Conservation (phyloP, 1,284 basidiomycete species). For the Phlebopus sp. region DNA sequence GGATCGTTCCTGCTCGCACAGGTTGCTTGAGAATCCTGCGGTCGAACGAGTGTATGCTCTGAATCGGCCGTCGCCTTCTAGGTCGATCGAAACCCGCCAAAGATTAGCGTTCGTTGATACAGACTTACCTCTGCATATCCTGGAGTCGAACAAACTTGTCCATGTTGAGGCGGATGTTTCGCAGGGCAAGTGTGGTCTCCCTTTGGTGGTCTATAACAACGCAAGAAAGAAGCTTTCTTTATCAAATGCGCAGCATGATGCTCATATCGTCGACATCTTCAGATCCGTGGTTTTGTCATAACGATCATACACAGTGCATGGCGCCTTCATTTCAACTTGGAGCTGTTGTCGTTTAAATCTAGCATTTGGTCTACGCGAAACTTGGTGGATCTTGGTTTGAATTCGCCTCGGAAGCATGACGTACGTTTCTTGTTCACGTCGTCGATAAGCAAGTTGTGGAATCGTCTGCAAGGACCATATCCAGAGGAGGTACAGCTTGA, state of each 20-base stretch:
- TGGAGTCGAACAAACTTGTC: slow-evolving; percentile 1
- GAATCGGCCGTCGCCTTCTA: slow-evolving; percentile 13
- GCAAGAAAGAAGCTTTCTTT: neutral
- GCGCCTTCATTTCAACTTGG: slow-evolving; percentile 7
- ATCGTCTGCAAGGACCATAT: slow-evolving; percentile 32
- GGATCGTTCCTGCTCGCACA: slow-evolving; percentile 21
- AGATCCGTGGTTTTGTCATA: slow-evolving; percentile 2
- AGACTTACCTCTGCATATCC: neutral
- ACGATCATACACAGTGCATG: slow-evolving; percentile 7
- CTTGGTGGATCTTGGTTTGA: slow-evolving; percentile 1
- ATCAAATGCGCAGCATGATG: too few species aligned
- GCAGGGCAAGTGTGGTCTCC: slow-evolving; percentile 1
- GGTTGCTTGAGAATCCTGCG: slow-evolving; percentile 12
- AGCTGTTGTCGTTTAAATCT: slow-evolving; percentile 2
- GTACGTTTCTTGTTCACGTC: slow-evolving; percentile 27
- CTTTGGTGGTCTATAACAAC: neutral
- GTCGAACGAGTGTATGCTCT: slow-evolving; percentile 20
- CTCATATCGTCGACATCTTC: neutral
- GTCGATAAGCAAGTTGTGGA: slow-evolving; percentile 29
- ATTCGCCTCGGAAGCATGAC: neutral
- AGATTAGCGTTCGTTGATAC: slow-evolving; percentile 1
- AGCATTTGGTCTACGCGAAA: slow-evolving; percentile 3
- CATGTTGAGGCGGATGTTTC: slow-evolving; percentile 5
- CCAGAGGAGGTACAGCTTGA: neutral
- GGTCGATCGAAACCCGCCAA: slow-evolving; percentile 1